These are phyloP conservation scores for Gaertneriomyces semiglobifer DNA, from an alignment of 192 early-diverging fungal genomes.

Conservation along the genomic window DNA sequence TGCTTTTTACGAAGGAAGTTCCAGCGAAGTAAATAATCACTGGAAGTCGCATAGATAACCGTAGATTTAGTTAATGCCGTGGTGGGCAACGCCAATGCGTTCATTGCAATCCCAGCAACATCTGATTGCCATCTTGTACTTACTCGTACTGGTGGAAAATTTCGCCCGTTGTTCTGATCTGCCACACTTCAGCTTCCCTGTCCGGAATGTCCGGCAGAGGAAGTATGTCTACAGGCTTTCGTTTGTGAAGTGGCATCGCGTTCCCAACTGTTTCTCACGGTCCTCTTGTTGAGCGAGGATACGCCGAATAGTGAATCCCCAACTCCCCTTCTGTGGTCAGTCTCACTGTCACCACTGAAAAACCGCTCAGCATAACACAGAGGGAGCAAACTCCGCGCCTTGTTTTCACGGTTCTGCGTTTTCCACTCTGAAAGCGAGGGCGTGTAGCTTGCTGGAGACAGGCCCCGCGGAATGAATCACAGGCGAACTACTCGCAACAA, in stretches of 20 bases:
- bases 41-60: slow-evolving; percentile 23
- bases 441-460: too few species aligned
- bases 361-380: too few species aligned
- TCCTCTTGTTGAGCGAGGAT: too few species aligned
- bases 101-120: neutral
- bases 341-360: too few species aligned
- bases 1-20: slow-evolving; percentile 64
- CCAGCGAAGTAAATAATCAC: slow-evolving; percentile 66
- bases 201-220: slow-evolving; percentile 8
- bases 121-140: neutral
- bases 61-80: neutral
- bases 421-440: too few species aligned
- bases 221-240: slow-evolving; percentile 12
- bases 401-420: too few species aligned
- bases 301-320: too few species aligned
- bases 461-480: too few species aligned
- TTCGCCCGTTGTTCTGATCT: slow-evolving; percentile 47
- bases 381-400: too few species aligned
- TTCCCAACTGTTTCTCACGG: neutral
- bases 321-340: too few species aligned
- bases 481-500: too few species aligned
- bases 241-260: slow-evolving; percentile 18
- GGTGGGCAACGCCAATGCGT: slow-evolving; percentile 3
- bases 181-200: slow-evolving; percentile 28
- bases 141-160: slow-evolving; percentile 50